Base-by-base conservation (phyloP, 1,284 basidiomycete genomes). In the Cryptococcus maquisensis region DNA sequence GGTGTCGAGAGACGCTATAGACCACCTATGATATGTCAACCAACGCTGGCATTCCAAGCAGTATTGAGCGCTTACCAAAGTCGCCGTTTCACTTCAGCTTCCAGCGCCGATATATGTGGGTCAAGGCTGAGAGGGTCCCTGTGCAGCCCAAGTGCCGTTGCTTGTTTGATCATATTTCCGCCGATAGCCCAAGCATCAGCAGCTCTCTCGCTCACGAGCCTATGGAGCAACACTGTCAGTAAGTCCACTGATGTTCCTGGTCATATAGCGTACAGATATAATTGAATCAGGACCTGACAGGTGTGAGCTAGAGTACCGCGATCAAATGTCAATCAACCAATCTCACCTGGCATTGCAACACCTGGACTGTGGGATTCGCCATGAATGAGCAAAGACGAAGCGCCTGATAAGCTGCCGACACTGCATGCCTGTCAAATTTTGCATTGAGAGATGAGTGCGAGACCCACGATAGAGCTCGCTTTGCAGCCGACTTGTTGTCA, bases 381-480 rank as follows among this genome's bases (percentile, higher is more conserved):
- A 75, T 57, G 65, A 74, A 77, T 0, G 75, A 75, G 53, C 73
- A 75, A n/a, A 77, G 60, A 16, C 75, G 65, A 9, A 77, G 57
- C 0, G 73, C 73, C 53, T 77, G 75, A 51, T 73, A 75, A 13
- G 75, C 71, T 4, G 71, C 75, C 2, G 75, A 77, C 10, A 77
- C 72, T 73, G 46, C 12, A 28, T 18, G 28, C 13, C 15, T 21
- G 26, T 47, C 10, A 39, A 15, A 35, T n/a, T 21, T 18, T 43
- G 6, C n/a, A 8, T 9, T 20, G 6, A 5, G 3, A 38, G 7
- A 26, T 4, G 9, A 16, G n/a, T 2, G 21, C 15, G 23, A 13
- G 10, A 64, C 72, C 58, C 47, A 72, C 72, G 60, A 48, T 73
- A 77, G 3, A 77, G 63, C 56, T 77, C 75, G 54, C 68, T 71